phyloP scores from a whole-genome alignment of 164 flowering plant genomes.

The Macadamia tetraphylla region DNA sequence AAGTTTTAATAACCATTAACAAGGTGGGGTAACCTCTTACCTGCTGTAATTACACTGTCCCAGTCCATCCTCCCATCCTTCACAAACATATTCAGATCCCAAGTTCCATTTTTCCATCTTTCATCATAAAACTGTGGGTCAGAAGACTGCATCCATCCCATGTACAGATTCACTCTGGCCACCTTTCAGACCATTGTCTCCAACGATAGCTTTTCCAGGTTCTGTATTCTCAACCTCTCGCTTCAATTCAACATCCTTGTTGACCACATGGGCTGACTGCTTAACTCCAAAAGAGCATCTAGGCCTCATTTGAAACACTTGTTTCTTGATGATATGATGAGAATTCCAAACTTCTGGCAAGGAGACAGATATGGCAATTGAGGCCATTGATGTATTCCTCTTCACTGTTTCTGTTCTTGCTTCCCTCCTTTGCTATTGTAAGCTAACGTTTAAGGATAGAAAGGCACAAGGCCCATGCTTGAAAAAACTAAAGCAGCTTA shows the following conservation, averaged over 20 bases:
- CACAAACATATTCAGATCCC: slow-evolving; percentile 65
- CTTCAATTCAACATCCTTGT: slow-evolving; percentile 17
- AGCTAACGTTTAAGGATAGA: background rate
- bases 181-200: background rate
- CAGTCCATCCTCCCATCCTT: slow-evolving; percentile 60
- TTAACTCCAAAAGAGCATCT: slow-evolving; percentile 21
- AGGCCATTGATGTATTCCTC: slow-evolving; percentile 30
- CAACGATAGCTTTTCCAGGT: slow-evolving; percentile 13
- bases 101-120: slow-evolving; percentile 61
- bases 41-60: slow-evolving; percentile 59
- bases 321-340: slow-evolving; percentile 30
- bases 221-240: slow-evolving; percentile 8
- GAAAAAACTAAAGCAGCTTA: slow-evolving; percentile 20
- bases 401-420: background rate
- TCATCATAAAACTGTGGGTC: slow-evolving; percentile 30
- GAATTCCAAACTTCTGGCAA: slow-evolving; percentile 36
- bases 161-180: slow-evolving; percentile 4
- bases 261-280: slow-evolving; percentile 22
- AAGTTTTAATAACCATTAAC: too few relatives aligned
- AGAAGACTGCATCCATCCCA: slow-evolving; percentile 13
- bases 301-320: slow-evolving; percentile 13
- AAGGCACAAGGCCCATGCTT: slow-evolving; percentile 30
- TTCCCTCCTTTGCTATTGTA: slow-evolving; percentile 4
- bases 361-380: slow-evolving; percentile 42
- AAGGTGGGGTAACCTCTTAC: slow-evolving; percentile 17